Percentiles rank a stretch among this genome's conserved stretches.
phyloP scores from a whole-genome alignment of 2,329 filamentous ascomycete species.

The Cladosporium sp. region DNA sequence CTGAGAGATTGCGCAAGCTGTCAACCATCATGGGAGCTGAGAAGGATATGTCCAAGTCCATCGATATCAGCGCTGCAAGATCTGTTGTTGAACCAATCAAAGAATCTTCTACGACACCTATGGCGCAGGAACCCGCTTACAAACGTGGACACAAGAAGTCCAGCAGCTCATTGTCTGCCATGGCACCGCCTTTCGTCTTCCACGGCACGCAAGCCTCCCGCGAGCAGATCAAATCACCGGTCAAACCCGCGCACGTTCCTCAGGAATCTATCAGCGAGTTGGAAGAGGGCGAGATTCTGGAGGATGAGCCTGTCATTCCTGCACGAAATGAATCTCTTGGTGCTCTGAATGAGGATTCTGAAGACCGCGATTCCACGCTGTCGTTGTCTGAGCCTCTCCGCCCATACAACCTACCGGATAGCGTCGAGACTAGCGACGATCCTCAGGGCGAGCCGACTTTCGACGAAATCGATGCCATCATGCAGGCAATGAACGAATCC shows the following conservation, averaged over 20 bases:
- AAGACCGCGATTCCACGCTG: conserved; percentile 1
- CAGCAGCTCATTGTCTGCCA: conserved; percentile 60
- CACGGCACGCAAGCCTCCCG: background rate
- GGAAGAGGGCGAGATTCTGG: conserved; percentile 31
- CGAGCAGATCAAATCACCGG: conserved; percentile 2
- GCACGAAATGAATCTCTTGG: background rate
- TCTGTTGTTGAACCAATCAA: background rate
- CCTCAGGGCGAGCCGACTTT: conserved; percentile 49
- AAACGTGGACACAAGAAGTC: conserved; percentile 9
- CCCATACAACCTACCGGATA: conserved; percentile 16
- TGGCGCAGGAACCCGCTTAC: background rate
- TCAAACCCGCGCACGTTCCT: conserved; percentile 1
- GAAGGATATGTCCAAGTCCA: conserved; percentile 11
- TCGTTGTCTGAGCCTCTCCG: conserved; percentile 13
- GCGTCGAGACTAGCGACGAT: conserved; percentile 15
- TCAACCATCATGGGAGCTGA: conserved; percentile 13
- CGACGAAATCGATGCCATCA: conserved; percentile 87
- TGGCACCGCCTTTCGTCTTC: conserved; percentile 64
- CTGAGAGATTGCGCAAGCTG: background rate
- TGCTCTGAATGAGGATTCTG: background rate
- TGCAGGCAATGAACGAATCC: conserved; percentile 73
- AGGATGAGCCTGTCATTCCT: conserved; percentile 18
- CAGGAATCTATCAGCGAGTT: conserved; percentile 28
- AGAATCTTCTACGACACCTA: background rate
- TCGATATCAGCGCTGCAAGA: background rate